Base-by-base conservation (phyloP, 495 filamentous ascomycete species). In the Bombardia bombarda region DNA sequence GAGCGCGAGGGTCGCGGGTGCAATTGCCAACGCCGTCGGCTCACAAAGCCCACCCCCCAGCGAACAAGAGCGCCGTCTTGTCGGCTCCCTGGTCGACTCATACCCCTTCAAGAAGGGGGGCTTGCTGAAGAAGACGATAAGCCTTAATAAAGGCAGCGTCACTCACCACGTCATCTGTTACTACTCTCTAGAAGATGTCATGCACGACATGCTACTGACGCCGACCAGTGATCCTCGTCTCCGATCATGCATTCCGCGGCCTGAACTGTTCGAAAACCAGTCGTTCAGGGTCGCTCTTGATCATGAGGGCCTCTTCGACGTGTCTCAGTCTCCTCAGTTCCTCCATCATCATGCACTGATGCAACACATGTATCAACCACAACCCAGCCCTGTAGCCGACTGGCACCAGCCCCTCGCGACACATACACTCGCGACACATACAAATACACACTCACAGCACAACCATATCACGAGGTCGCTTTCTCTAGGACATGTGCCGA, bases 81-180 rank as follows among this genome's bases (percentile, higher is more conserved):
- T 92, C 26, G 89, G 89, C 22, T 94, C 87, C 7, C 70, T 95
- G 20, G 72, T 86, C 3, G 87, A 94, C 61, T 87, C 83, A 0
- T 95, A 95, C 58, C 80, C 78, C 18, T 95, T 95, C 73, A 90
- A 88, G 63, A 73, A 80, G 32, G 76, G 80, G 2, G 89, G 89
- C 0, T 61, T 95, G 43, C 78, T 95, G 21, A 96, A 96, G 68
- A 95, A 94, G 72, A 95, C 89, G 0, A 86, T 95, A 57, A 87
- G 80, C 43, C 75, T 95, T 20, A 80, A 73, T 2, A 74, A 85
- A 34, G 63, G 78, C 14, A 79, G 79, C 7, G 65, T 85, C 4
- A 77, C 74, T 3, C 88, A 90, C 57, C 87, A 93, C 51, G 64
- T 96, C 38, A 86, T 94, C 31, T 90, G 84, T 0, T 96, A 95